These are phyloP conservation scores for Larix kaempferi DNA, from an alignment of 75 land plant species.

Conservation along the genomic window DNA sequence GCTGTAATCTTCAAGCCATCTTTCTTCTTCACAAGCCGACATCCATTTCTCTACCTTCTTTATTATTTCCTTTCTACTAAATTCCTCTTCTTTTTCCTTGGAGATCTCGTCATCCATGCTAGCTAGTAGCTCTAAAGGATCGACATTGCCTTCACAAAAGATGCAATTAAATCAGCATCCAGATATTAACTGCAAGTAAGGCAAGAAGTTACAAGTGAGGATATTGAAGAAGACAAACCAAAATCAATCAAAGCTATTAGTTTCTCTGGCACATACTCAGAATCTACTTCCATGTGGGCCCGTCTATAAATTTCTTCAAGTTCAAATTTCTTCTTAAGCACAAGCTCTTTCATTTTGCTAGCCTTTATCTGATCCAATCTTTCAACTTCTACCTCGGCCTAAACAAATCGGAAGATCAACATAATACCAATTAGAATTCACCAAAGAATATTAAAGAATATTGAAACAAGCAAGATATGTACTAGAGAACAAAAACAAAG, in stretches of 20 bases:
- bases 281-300: constrained; percentile 90
- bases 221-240: constrained; percentile 29
- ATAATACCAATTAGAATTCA: not conserved
- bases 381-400: constrained; percentile 96
- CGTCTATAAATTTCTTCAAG: constrained; percentile 89
- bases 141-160: constrained; percentile 54
- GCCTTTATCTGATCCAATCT: constrained; percentile 82
- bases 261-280: constrained; percentile 69
- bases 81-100: constrained; percentile 85
- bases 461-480: not conserved
- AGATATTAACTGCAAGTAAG: not conserved
- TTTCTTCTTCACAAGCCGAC: constrained; percentile 97
- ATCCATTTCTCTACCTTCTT: constrained; percentile 97
- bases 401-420: constrained; percentile 6
- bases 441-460: not conserved
- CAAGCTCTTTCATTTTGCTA: constrained; percentile 98
- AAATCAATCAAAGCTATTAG: constrained; percentile 76
- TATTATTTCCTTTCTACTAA: constrained; percentile 89
- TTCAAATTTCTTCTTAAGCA: constrained; percentile 75
- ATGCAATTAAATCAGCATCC: not conserved
- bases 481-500: not conserved
- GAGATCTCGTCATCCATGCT: constrained; percentile 82
- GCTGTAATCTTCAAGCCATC: constrained; percentile 99
- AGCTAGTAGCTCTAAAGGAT: constrained; percentile 79
- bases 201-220: not conserved